Conservation (phyloP, 176 grass and related monocot species). For the Pontederia crassipes region DNA sequence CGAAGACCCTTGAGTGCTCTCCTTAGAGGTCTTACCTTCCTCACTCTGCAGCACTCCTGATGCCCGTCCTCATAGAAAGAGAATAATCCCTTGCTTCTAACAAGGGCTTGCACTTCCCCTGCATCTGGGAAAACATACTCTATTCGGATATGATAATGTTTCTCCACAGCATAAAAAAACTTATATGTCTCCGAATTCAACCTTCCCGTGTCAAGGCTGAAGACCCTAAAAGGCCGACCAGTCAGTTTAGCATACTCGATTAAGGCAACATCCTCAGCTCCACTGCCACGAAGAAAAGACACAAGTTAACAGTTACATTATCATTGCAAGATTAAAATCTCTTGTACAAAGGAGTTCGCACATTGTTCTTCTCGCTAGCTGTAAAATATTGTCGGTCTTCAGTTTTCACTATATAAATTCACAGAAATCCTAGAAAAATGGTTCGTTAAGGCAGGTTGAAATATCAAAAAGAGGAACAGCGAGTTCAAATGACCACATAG, state of each 20-base stretch:
- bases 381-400: no score
- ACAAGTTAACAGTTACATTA: background rate
- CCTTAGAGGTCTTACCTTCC: slow-evolving; percentile 81
- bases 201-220: slow-evolving; percentile 80
- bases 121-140: slow-evolving; percentile 94
- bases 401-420: no score
- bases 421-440: no score
- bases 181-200: slow-evolving; percentile 85
- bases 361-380: no score
- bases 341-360: background rate
- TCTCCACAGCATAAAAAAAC: slow-evolving; percentile 83
- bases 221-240: slow-evolving; percentile 65
- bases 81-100: slow-evolving; percentile 87
- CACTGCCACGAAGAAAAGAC: slow-evolving; percentile 25
- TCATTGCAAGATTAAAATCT: background rate
- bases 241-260: slow-evolving; percentile 86
- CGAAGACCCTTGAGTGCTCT: slow-evolving; percentile 56
- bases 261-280: slow-evolving; percentile 83
- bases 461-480: no score
- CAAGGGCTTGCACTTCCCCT: slow-evolving; percentile 67
- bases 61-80: slow-evolving; percentile 96
- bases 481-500: no score
- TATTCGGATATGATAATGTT: slow-evolving; percentile 82
- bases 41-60: slow-evolving; percentile 86
- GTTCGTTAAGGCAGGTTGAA: no score